These are phyloP conservation scores for Metarhizium robertsii DNA, from an alignment of 2,329 filamentous ascomycete genomes.

Conservation along the genomic window DNA sequence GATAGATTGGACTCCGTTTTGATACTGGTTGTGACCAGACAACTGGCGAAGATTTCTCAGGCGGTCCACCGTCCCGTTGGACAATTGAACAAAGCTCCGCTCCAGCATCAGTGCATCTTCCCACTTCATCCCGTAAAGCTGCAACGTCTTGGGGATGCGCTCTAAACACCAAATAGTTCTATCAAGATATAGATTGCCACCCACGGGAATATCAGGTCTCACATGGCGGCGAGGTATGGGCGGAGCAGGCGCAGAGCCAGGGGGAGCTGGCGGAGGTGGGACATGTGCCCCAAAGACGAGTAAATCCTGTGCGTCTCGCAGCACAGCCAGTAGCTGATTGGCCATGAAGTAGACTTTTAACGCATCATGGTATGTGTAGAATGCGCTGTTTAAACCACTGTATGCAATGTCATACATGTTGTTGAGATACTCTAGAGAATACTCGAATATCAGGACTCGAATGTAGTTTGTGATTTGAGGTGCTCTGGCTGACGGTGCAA, in stretches of 20 bases:
- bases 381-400: slow-evolving; percentile 48
- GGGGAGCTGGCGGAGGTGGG: slow-evolving; percentile 33
- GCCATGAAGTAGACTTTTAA: slow-evolving; percentile 72
- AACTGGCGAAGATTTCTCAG: slow-evolving; percentile 30
- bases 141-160: slow-evolving; percentile 42
- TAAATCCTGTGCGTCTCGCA: slow-evolving; percentile 48
- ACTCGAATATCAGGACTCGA: slow-evolving; percentile 75
- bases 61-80: slow-evolving; percentile 32
- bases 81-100: slow-evolving; percentile 42
- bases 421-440: slow-evolving; percentile 72
- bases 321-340: slow-evolving; percentile 51
- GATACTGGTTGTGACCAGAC: slow-evolving; percentile 24
- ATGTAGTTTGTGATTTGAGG: slow-evolving; percentile 67
- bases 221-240: slow-evolving; percentile 39
- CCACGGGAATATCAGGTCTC: slow-evolving; percentile 23
- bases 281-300: slow-evolving; percentile 42
- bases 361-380: slow-evolving; percentile 82
- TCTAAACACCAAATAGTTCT: slow-evolving; percentile 47
- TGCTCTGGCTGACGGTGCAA: slow-evolving; percentile 69
- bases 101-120: slow-evolving; percentile 44
- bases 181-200: slow-evolving; percentile 46
- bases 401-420: slow-evolving; percentile 61
- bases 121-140: slow-evolving; percentile 51
- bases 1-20: slow-evolving; percentile 13
- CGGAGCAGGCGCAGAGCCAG: slow-evolving; percentile 39